Conservation (phyloP, 768 basidiomycete genomes). For the Termitomyces sp. region DNA sequence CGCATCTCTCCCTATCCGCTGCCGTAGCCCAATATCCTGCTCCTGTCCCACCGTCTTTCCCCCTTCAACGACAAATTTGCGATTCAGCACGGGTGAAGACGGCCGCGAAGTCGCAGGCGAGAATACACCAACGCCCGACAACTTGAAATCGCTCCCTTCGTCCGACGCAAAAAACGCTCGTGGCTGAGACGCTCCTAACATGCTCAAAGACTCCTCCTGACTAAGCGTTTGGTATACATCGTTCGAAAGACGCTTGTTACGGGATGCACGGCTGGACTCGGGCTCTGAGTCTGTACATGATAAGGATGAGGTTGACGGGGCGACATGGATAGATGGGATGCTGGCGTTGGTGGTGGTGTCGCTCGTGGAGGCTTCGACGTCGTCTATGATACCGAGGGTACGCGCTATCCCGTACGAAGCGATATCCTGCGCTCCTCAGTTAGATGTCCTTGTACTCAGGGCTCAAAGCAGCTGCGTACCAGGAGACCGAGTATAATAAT, state of each 20-base stretch:
- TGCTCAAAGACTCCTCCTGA: neutral
- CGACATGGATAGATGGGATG: constrained; percentile 30
- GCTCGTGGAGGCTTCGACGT: constrained; percentile 69
- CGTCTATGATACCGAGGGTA: constrained; percentile 74
- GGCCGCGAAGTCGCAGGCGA: constrained; percentile 68
- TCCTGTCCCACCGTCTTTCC: constrained; percentile 15
- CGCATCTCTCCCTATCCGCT: constrained; percentile 10
- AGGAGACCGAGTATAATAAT: constrained; percentile 49
- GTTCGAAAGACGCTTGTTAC: constrained; percentile 6
- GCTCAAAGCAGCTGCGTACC: constrained; percentile 39
- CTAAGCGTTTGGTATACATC: neutral
- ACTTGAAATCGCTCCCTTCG: constrained; percentile 39
- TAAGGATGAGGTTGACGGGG: constrained; percentile 22
- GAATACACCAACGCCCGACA: constrained; percentile 71
- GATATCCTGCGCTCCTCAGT: constrained; percentile 53
- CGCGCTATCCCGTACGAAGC: constrained; percentile 80
- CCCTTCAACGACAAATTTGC: constrained; percentile 27
- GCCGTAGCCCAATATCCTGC: constrained; percentile 16
- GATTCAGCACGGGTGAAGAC: constrained; percentile 56
- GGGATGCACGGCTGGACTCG: constrained; percentile 10
- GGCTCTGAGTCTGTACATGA: constrained; percentile 24
- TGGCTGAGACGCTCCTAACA: constrained; percentile 26
- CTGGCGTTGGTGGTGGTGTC: constrained; percentile 43
- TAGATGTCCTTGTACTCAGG: constrained; percentile 5
- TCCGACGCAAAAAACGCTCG: constrained; percentile 51